These are phyloP conservation scores for Penicillium sp. DNA, from an alignment of 2,329 filamentous ascomycete genomes.

Conservation along the genomic window DNA sequence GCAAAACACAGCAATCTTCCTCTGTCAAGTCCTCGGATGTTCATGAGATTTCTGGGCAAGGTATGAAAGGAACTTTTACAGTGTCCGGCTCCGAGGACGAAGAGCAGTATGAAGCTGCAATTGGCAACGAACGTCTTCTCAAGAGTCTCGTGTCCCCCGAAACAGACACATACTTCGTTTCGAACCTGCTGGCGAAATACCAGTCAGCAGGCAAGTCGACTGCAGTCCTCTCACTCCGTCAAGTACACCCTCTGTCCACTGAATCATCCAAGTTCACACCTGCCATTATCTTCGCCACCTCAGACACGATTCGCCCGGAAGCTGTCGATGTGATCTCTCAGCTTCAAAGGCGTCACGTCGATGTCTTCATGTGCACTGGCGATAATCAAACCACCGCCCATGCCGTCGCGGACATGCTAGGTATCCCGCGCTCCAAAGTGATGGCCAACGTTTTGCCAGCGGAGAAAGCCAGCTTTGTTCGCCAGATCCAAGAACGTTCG, in stretches of 20 bases:
- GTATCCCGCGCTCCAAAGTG: slow-evolving; percentile 70
- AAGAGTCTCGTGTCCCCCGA: slow-evolving; percentile 30
- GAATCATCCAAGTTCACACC: slow-evolving; percentile 44
- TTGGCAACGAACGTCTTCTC: slow-evolving; percentile 59
- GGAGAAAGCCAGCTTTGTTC: slow-evolving; percentile 60
- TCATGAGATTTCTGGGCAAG: slow-evolving; percentile 57
- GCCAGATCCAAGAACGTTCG: slow-evolving; percentile 33
- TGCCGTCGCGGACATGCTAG: slow-evolving; percentile 72
- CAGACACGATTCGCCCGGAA: slow-evolving; percentile 77
- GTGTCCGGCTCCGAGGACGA: slow-evolving; percentile 23
- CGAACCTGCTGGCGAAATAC: slow-evolving; percentile 36
- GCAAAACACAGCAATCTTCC: slow-evolving; percentile 30
- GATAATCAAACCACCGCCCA: slow-evolving; percentile 83
- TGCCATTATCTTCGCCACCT: slow-evolving; percentile 67
- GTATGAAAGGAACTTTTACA: slow-evolving; percentile 53
- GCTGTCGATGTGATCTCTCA: slow-evolving; percentile 62
- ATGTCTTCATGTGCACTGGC: slow-evolving; percentile 89
- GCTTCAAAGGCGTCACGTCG: slow-evolving; percentile 63
- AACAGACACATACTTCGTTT: slow-evolving; percentile 34
- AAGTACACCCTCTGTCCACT: slow-evolving; percentile 12
- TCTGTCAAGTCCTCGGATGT: slow-evolving; percentile 39
- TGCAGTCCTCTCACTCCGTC: slow-evolving; percentile 43
- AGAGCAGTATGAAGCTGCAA: slow-evolving; percentile 47
- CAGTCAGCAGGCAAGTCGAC: slow-evolving; percentile 45
- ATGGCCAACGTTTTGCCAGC: slow-evolving; percentile 84